Evolutionary conservation across 257 asterid species (phyloP).

Genomic region (Echium plantagineum): DNA sequence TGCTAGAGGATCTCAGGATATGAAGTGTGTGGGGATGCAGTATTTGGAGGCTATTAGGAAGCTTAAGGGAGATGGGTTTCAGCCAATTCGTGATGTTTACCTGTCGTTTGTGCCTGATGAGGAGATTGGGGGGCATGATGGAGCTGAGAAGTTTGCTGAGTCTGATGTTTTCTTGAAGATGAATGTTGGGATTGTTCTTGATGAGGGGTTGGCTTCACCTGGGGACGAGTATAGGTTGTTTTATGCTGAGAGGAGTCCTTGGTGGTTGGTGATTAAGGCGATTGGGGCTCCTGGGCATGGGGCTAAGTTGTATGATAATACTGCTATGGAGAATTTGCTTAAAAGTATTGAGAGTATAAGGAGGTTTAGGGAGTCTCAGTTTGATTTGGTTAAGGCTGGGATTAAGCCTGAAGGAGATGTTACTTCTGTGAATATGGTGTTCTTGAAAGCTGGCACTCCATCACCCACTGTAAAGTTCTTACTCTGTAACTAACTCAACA

Average conservation of each 20-base stretch:
- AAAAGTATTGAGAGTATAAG: constrained; percentile 73
- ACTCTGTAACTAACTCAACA: too few species aligned
- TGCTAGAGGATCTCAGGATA: constrained; percentile 97
- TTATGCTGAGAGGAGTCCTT: constrained; percentile 78
- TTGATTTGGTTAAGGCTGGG: constrained; percentile 80
- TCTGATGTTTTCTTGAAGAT: constrained; percentile 53
- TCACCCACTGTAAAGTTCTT: constrained; percentile 54
- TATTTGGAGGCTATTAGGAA: constrained; percentile 80
- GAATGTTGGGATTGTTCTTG: constrained; percentile 87
- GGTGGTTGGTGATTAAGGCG: constrained; percentile 90
- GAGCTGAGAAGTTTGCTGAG: constrained; percentile 64
- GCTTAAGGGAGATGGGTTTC: constrained; percentile 50
- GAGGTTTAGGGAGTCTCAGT: constrained; percentile 78
- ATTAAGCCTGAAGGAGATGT: constrained; percentile 77
- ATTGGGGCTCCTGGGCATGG: constrained; percentile 93
- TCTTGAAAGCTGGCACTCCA: constrained; percentile 88
- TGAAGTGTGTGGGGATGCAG: constrained; percentile 87
- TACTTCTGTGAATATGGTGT: constrained; percentile 79
- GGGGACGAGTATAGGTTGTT: constrained; percentile 52
- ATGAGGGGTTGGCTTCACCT: constrained; percentile 83
- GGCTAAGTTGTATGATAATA: constrained; percentile 79
- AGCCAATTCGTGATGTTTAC: constrained; percentile 57
- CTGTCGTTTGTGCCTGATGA: constrained; percentile 91
- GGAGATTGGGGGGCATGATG: constrained; percentile 91
- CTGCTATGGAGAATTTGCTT: constrained; percentile 87